Evolutionary conservation across 345 rosid genomes (phyloP).

Genomic region (Dipteronia dyeriana): DNA sequence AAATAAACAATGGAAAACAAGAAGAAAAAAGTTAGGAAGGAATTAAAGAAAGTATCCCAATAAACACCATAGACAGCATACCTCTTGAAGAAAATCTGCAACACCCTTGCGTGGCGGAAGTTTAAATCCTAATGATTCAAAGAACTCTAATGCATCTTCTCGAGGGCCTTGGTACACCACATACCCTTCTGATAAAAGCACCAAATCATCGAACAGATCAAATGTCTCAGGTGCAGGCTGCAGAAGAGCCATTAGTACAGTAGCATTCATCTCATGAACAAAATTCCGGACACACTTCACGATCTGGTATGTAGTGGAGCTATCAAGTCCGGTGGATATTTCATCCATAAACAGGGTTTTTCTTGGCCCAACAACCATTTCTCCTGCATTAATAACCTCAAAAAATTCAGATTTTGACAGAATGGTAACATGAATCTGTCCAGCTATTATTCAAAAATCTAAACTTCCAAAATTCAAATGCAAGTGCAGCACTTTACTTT

Average conservation of each 20-base stretch:
- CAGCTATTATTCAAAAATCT: background rate
- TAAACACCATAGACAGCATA: slow-evolving; percentile 28
- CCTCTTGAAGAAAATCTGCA: slow-evolving; percentile 99
- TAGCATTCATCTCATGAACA: slow-evolving; percentile 88
- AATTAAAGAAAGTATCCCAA: slow-evolving; percentile 7
- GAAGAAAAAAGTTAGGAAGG: slow-evolving; percentile 11
- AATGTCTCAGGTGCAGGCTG: slow-evolving; percentile 99
- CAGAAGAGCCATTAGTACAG: slow-evolving; percentile 90
- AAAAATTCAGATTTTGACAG: background rate
- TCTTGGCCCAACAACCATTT: slow-evolving; percentile 95
- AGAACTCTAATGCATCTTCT: slow-evolving; percentile 66
- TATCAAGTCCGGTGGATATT: slow-evolving; percentile 95
- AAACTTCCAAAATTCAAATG: background rate
- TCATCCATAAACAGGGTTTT: slow-evolving; percentile 98
- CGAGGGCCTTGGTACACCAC: slow-evolving; percentile 90
- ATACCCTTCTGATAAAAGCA: slow-evolving; percentile 82
- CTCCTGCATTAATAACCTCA: slow-evolving; percentile 52
- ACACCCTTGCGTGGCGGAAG: slow-evolving; percentile 83
- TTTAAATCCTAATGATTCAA: slow-evolving; percentile 82
- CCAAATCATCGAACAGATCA: slow-evolving; percentile 83
- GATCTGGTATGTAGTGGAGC: slow-evolving; percentile 89
- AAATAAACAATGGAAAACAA: background rate
- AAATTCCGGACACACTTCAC: slow-evolving; percentile 82
- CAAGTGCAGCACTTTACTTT: background rate
- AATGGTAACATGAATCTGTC: background rate